A percentile compares a stretch with the other conserved stretches of the same genome.
Evolutionary conservation across 148 eudicot genomes (phyloP).

Genomic region (Vaccinium darrowii): DNA sequence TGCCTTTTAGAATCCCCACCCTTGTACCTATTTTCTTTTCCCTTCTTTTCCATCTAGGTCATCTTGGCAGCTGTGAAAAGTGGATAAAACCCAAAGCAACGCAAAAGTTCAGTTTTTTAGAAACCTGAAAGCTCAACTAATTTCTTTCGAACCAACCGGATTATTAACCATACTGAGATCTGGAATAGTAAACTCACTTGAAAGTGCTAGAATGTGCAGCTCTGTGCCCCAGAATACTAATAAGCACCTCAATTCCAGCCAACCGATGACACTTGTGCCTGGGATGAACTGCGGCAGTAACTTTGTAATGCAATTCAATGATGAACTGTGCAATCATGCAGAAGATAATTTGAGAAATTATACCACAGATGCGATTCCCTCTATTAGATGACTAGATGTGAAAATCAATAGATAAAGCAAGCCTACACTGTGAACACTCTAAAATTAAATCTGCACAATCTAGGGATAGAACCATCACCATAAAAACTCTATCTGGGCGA

Average conservation of each 20-base stretch:
- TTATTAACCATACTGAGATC: not conserved
- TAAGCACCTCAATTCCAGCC: slow-evolving; percentile 84
- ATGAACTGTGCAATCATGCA: slow-evolving; percentile 57
- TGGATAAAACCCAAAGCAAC: not conserved
- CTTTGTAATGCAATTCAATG: slow-evolving; percentile 85
- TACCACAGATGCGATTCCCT: slow-evolving; percentile 5
- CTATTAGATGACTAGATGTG: not conserved
- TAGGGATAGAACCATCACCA: slow-evolving; percentile 42
- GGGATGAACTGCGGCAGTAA: slow-evolving; percentile 70
- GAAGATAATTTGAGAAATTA: slow-evolving; percentile 4
- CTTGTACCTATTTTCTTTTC: not conserved
- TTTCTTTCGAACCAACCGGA: not conserved
- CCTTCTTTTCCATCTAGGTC: not conserved
- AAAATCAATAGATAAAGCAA: not conserved
- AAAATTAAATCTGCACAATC: not conserved
- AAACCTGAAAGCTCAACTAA: not conserved
- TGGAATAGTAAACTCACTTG: slow-evolving; percentile 42
- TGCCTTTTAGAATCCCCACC: not conserved
- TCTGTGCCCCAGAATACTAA: slow-evolving; percentile 73
- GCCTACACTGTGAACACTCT: not conserved
- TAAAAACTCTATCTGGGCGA: slow-evolving; percentile 94
- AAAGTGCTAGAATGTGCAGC: slow-evolving; percentile 81
- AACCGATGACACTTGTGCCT: slow-evolving; percentile 78
- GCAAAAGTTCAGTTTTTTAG: not conserved
- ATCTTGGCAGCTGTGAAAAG: not conserved